Conservation (phyloP, 148 eudicot genomes). For the Mesembryanthemum crystallinum region DNA sequence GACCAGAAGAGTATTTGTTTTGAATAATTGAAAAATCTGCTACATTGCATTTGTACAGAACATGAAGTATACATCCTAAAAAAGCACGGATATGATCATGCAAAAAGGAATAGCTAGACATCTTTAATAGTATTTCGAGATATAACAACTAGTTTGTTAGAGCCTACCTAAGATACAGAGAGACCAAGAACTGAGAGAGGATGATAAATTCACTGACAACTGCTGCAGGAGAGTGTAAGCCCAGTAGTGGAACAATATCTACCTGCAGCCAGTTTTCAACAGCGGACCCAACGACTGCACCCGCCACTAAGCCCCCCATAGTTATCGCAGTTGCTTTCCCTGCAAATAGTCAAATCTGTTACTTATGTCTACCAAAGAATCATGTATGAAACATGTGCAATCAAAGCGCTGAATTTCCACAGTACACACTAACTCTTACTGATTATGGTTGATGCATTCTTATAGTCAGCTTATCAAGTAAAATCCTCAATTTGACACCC, state of each 20-base stretch:
- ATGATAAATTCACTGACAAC: constrained; percentile 85
- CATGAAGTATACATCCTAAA: constrained; percentile 39
- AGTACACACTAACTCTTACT: not conserved
- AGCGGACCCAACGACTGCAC: constrained; percentile 92
- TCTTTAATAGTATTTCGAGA: constrained; percentile 13
- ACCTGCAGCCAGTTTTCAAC: constrained; percentile 98
- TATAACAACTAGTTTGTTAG: constrained; percentile 22
- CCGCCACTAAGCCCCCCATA: constrained; percentile 83
- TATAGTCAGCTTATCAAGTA: not conserved
- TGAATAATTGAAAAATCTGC: constrained; percentile 17
- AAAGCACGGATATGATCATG: constrained; percentile 31
- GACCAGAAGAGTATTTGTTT: constrained; percentile 13
- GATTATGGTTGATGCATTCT: not conserved
- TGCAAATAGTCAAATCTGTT: constrained; percentile 31
- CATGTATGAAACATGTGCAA: not conserved
- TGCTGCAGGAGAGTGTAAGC: constrained; percentile 84
- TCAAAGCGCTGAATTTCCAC: not conserved
- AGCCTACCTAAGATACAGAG: constrained; percentile 75
- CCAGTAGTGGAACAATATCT: constrained; percentile 92
- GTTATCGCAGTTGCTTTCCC: constrained; percentile 92
- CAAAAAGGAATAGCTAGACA: constrained; percentile 36
- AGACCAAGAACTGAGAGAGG: constrained; percentile 81
- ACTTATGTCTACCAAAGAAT: not conserved
- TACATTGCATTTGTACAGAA: constrained; percentile 60
- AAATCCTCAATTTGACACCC: not conserved